These are phyloP conservation scores for Nemania serpens DNA, from an alignment of 2,329 filamentous ascomycete species.

Conservation along the genomic window DNA sequence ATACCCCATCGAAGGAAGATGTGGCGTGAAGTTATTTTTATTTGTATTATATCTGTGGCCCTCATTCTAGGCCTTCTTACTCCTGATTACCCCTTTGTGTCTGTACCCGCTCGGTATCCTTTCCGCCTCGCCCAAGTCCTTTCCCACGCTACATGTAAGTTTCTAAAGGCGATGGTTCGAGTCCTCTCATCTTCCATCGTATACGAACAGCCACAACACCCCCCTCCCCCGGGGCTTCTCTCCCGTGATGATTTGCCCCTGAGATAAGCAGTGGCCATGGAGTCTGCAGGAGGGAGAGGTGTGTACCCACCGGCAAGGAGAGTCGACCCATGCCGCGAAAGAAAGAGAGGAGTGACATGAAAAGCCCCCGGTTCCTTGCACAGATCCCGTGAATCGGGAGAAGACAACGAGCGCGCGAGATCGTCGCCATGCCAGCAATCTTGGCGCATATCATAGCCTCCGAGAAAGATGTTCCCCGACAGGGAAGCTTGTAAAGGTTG, in stretches of 20 bases:
- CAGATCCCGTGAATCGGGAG: conserved; percentile 11
- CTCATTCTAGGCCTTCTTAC: background rate
- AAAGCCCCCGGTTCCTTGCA: background rate
- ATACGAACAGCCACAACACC: background rate
- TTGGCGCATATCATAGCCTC: conserved; percentile 22
- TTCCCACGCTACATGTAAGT: background rate
- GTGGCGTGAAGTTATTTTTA: background rate
- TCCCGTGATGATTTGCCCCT: conserved; percentile 1
- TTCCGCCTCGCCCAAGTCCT: conserved; percentile 10
- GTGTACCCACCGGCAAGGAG: background rate
- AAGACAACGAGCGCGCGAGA: conserved; percentile 3
- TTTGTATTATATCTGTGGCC: background rate
- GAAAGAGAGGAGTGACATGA: background rate
- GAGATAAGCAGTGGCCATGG: background rate
- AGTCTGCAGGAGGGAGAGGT: conserved; percentile 1
- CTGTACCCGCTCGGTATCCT: conserved; percentile 5
- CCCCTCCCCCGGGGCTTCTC: background rate
- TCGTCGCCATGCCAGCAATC: background rate
- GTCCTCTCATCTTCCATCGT: background rate
- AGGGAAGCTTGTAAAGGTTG: conserved; percentile 3
- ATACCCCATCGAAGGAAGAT: background rate
- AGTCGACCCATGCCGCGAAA: background rate
- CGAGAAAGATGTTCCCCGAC: background rate
- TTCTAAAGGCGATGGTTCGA: background rate
- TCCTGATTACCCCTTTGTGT: background rate